These are phyloP conservation scores for Corynascus novoguineensis DNA, from an alignment of 495 filamentous ascomycete genomes.

Conservation along the genomic window DNA sequence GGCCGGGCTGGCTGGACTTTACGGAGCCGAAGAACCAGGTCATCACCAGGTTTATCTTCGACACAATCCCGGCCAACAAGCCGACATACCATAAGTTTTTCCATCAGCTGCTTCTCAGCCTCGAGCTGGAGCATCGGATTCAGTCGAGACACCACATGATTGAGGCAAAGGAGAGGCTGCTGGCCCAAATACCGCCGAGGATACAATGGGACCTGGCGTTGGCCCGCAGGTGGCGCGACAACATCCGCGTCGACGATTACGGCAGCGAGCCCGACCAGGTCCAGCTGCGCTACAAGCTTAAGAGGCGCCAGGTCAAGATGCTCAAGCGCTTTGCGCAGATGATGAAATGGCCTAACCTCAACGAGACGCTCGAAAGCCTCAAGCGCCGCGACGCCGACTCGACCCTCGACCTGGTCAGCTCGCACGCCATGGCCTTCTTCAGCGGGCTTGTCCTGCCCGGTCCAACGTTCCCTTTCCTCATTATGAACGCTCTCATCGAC, in stretches of 20 bases:
- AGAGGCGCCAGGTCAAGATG: constrained; percentile 54
- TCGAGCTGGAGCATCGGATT: constrained; percentile 61
- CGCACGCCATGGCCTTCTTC: constrained; percentile 67
- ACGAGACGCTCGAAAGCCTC: constrained; percentile 53
- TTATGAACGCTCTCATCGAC: constrained; percentile 68
- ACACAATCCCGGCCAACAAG: constrained; percentile 41
- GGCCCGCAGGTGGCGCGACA: constrained; percentile 62
- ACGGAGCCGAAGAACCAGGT: constrained; percentile 58
- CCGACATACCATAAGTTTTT: constrained; percentile 56
- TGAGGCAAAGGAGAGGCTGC: constrained; percentile 50
- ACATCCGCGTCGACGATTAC: constrained; percentile 53
- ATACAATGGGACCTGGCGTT: constrained; percentile 65
- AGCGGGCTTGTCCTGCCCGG: constrained; percentile 64
- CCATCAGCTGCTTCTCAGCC: constrained; percentile 63
- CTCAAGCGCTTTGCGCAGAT: constrained; percentile 60
- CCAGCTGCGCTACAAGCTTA: constrained; percentile 54
- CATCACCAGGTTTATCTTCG: constrained; percentile 47
- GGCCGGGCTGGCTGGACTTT: constrained; percentile 63
- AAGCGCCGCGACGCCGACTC: constrained; percentile 50
- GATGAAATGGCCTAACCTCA: constrained; percentile 69
- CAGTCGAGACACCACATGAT: constrained; percentile 48
- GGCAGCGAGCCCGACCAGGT: constrained; percentile 41
- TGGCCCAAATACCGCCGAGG: constrained; percentile 55
- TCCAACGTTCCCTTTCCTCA: constrained; percentile 61
- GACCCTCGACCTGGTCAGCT: constrained; percentile 54